Percentiles rank a stretch among this genome's conserved stretches.
These are phyloP conservation scores for Naganishia randhawae DNA, from an alignment of 768 basidiomycete species.

Conservation along the genomic window DNA sequence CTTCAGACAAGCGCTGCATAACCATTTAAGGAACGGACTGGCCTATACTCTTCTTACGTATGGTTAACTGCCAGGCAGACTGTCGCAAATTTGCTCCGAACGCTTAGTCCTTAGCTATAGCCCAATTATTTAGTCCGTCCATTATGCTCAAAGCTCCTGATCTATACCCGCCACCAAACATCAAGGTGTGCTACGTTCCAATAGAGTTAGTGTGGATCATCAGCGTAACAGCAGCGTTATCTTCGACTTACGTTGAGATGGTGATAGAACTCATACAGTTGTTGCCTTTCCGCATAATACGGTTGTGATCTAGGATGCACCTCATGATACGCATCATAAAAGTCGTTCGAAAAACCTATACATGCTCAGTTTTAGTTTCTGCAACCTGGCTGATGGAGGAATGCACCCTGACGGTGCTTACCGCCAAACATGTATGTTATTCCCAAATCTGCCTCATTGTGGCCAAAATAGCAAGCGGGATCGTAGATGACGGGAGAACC, in stretches of 20 bases:
- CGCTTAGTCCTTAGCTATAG: constrained; percentile 1
- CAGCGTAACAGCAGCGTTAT: neutral
- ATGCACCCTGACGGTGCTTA: constrained; percentile 19
- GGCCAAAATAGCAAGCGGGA: constrained; percentile 43
- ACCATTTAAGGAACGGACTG: too few species aligned
- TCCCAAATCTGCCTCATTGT: constrained; percentile 46
- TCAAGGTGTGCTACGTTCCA: constrained; percentile 39
- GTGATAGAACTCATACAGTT: constrained; percentile 47
- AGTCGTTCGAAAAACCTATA: constrained; percentile 44
- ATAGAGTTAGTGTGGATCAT: neutral
- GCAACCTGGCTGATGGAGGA: neutral
- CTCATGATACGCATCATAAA: constrained; percentile 46
- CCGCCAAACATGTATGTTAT: constrained; percentile 50
- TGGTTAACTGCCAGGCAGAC: neutral
- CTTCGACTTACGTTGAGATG: constrained; percentile 44
- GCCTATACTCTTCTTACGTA: too few species aligned
- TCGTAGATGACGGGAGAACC: constrained; percentile 43
- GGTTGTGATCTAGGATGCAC: constrained; percentile 39
- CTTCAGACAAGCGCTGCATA: too few species aligned
- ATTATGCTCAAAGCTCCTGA: constrained; percentile 39
- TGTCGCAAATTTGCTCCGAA: neutral
- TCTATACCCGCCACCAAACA: constrained; percentile 45
- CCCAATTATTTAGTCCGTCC: constrained; percentile 35
- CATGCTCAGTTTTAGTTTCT: neutral
- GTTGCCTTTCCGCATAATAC: constrained; percentile 38